Conservation (phyloP, 306 rosid genomes). For the Vicia sativa region DNA sequence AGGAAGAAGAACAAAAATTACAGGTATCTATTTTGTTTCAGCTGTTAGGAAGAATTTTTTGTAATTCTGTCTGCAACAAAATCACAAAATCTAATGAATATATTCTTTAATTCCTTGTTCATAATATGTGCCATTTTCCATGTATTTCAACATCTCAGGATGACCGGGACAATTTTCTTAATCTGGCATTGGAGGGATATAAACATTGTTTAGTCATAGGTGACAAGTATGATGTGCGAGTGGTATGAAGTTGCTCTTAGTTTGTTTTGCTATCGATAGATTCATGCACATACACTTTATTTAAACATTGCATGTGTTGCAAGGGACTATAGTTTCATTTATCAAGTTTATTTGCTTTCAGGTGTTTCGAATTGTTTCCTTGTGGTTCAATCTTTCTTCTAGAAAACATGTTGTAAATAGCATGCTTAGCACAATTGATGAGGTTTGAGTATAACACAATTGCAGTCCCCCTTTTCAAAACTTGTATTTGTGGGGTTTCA, state of each 20-base stretch:
- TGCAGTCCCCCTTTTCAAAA: not conserved
- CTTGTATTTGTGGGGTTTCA: conserved; percentile 18
- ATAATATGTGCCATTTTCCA: not conserved
- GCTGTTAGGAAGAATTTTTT: conserved; percentile 8
- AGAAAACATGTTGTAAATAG: conserved; percentile 64
- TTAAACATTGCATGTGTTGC: conserved; percentile 12
- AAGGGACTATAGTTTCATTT: conserved; percentile 29
- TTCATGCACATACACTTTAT: conserved; percentile 14
- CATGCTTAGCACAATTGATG: conserved; percentile 71
- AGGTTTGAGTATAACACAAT: conserved; percentile 53
- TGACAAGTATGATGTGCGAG: conserved; percentile 88
- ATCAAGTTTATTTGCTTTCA: conserved; percentile 47
- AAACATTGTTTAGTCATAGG: conserved; percentile 79
- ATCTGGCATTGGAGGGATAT: conserved; percentile 87
- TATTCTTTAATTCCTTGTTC: conserved; percentile 5
- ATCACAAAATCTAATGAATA: conserved; percentile 18
- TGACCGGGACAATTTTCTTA: conserved; percentile 88
- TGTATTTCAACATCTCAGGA: conserved; percentile 58
- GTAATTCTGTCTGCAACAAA: not conserved
- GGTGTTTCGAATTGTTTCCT: conserved; percentile 86
- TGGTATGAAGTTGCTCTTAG: conserved; percentile 61
- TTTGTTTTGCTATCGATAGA: conserved; percentile 31
- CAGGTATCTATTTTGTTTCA: conserved; percentile 57
- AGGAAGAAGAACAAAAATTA: conserved; percentile 86
- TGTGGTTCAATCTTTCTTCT: conserved; percentile 84